phyloP scores from a whole-genome alignment of 164 flowering plant species.

The Nymphaea thermarum region DNA sequence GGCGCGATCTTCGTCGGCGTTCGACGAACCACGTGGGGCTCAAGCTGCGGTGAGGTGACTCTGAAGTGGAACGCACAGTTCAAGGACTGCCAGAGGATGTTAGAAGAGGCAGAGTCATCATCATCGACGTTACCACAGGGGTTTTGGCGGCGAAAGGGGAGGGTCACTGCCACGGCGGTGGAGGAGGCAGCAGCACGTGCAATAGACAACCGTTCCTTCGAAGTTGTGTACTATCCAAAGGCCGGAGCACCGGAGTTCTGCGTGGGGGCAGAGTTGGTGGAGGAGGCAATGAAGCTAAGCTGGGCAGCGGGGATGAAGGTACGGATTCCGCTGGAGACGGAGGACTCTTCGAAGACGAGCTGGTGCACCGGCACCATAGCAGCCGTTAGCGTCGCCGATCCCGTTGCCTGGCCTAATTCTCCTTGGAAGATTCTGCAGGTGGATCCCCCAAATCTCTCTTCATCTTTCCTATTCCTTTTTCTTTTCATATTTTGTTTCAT shows the following conservation, averaged over 20 bases:
- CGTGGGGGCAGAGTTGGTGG: constrained; percentile 51
- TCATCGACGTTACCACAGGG: background rate
- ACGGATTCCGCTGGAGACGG: constrained; percentile 55
- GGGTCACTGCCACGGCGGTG: constrained; percentile 24
- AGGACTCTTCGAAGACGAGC: constrained; percentile 40
- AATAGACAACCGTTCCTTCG: constrained; percentile 30
- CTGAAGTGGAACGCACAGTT: background rate
- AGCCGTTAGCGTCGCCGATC: constrained; percentile 10
- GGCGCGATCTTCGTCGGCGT: constrained; percentile 44
- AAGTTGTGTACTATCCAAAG: constrained; percentile 58
- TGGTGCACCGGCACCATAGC: constrained; percentile 55
- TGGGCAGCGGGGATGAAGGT: constrained; percentile 53
- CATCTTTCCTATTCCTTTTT: too few species aligned
- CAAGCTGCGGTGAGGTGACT: constrained; percentile 7
- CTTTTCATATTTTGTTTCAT: background rate
- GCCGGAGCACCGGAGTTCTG: constrained; percentile 47
- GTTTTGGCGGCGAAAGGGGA: constrained; percentile 16
- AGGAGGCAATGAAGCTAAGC: constrained; percentile 19
- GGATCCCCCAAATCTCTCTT: too few species aligned
- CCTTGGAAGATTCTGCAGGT: constrained; percentile 84
- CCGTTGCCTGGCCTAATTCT: constrained; percentile 36
- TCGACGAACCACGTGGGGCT: constrained; percentile 23
- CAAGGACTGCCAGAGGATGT: background rate
- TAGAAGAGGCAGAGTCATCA: background rate
- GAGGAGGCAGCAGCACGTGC: constrained; percentile 36